Percentiles rank a stretch among this genome's conserved stretches.
Conservation (phyloP, 495 filamentous ascomycete genomes). For the Articulospora tetracladia region DNA sequence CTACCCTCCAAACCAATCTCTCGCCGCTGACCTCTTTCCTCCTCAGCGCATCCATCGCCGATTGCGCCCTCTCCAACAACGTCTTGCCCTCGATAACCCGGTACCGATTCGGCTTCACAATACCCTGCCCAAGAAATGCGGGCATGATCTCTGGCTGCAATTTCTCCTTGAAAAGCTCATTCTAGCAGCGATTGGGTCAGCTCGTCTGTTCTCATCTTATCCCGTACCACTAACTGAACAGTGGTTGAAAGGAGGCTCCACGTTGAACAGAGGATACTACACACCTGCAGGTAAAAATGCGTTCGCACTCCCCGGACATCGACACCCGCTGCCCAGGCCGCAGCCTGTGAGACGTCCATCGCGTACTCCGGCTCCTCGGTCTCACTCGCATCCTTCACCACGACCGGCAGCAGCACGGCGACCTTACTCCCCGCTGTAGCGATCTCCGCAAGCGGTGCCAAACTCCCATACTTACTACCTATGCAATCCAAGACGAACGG, state of each 20-base stretch:
- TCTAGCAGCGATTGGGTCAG: slow-evolving; percentile 28
- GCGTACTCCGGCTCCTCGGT: slow-evolving; percentile 36
- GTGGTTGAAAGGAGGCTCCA: too few species aligned
- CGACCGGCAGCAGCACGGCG: slow-evolving; percentile 49
- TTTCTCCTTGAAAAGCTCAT: slow-evolving; percentile 42
- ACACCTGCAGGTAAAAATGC: slow-evolving; percentile 40
- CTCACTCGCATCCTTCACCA: slow-evolving; percentile 38
- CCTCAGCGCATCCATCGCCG: slow-evolving; percentile 37
- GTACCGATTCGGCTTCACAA: slow-evolving; percentile 43
- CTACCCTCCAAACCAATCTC: slow-evolving; percentile 45
- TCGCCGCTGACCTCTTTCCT: slow-evolving; percentile 41
- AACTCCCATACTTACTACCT: slow-evolving; percentile 37
- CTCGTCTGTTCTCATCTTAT: too few species aligned
- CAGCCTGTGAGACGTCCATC: slow-evolving; percentile 35
- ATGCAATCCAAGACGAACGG: slow-evolving; percentile 51
- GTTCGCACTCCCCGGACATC: slow-evolving; percentile 45
- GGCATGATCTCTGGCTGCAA: slow-evolving; percentile 48
- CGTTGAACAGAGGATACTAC: too few species aligned
- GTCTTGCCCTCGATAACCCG: slow-evolving; percentile 43
- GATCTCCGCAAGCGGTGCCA: slow-evolving; percentile 39
- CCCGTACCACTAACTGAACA: too few species aligned
- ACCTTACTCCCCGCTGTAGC: slow-evolving; percentile 40
- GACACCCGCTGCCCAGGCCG: slow-evolving; percentile 43
- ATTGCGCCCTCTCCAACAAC: slow-evolving; percentile 45
- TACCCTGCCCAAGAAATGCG: slow-evolving; percentile 36